phyloP scores from a whole-genome alignment of 768 basidiomycete species.

The Exsudoporus frostii region DNA sequence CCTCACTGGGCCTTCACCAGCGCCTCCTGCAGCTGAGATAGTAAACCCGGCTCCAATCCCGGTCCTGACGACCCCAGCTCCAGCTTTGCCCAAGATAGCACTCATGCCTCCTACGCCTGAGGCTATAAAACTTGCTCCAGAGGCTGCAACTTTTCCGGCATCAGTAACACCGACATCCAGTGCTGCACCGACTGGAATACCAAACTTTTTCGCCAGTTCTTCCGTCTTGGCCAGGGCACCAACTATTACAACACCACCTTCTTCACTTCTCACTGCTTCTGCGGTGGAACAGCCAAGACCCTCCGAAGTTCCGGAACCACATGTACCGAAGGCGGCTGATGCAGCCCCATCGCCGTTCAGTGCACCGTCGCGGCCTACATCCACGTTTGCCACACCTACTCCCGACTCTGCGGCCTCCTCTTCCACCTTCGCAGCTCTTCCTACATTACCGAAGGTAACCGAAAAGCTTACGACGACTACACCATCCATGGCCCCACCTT shows the following conservation, averaged over 20 bases:
- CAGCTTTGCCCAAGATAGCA: constrained; percentile 21
- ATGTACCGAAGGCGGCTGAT: constrained; percentile 6
- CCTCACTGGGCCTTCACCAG: constrained; percentile 38
- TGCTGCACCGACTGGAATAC: constrained; percentile 34
- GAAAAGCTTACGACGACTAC: constrained; percentile 13
- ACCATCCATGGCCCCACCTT: constrained; percentile 17
- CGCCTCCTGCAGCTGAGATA: constrained; percentile 14
- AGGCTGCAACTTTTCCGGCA: background rate
- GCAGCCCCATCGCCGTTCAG: constrained; percentile 11
- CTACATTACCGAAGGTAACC: constrained; percentile 14
- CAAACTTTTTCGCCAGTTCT: constrained; percentile 64
- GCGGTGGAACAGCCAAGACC: constrained; percentile 13
- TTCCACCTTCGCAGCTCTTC: constrained; percentile 7
- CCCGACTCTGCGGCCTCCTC: background rate
- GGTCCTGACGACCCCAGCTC: constrained; percentile 9
- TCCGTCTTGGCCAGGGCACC: constrained; percentile 42
- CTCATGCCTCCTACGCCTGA: constrained; percentile 28
- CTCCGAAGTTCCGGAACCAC: background rate
- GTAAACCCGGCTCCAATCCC: constrained; percentile 14
- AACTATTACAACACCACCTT: constrained; percentile 6
- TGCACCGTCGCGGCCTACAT: constrained; percentile 3
- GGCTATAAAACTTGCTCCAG: constrained; percentile 15
- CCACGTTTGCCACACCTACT: constrained; percentile 4
- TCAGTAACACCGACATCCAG: constrained; percentile 7
- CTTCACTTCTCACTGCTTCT: constrained; percentile 23